Evolutionary conservation across 2,329 filamentous ascomycete species (phyloP).

Genomic region (Sporothrix variecibatus): DNA sequence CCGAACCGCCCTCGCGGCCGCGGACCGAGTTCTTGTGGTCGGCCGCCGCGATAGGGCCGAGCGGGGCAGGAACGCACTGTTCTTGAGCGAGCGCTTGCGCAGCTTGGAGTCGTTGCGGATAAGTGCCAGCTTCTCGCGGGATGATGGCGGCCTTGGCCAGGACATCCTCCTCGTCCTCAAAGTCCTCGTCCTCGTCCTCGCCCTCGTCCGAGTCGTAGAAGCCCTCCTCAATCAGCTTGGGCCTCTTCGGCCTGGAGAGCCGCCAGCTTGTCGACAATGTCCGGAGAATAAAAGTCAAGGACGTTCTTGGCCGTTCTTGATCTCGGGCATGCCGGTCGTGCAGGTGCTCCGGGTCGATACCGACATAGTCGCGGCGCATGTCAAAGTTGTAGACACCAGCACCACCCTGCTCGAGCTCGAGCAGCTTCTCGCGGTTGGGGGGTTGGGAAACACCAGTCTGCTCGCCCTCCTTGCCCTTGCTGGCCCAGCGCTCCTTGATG

Average conservation of each 20-base stretch:
- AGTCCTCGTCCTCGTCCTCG: constrained; percentile 56
- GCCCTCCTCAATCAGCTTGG: constrained; percentile 81
- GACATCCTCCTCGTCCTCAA: constrained; percentile 79
- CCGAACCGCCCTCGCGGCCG: constrained; percentile 56
- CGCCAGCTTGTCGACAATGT: constrained; percentile 90
- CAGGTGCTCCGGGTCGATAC: constrained; percentile 91
- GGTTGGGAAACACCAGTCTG: not conserved
- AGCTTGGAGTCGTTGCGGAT: constrained; percentile 94
- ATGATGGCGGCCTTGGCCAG: constrained; percentile 92
- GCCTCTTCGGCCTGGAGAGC: constrained; percentile 96
- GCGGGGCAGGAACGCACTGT: constrained; percentile 89
- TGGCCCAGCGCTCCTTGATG: constrained; percentile 64
- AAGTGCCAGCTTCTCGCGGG: constrained; percentile 86
- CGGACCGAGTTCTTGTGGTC: constrained; percentile 41
- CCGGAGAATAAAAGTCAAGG: constrained; percentile 94
- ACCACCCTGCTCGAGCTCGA: constrained; percentile 82
- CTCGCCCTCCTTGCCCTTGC: not conserved
- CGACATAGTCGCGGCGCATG: constrained; percentile 81
- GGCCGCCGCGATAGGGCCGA: constrained; percentile 62
- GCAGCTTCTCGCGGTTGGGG: constrained; percentile 45
- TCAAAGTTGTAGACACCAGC: constrained; percentile 96
- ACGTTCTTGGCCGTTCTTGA: constrained; percentile 97
- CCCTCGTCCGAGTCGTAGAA: constrained; percentile 93
- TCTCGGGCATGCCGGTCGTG: constrained; percentile 93
- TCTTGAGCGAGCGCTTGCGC: constrained; percentile 90